Percentiles rank a stretch among this genome's conserved stretches.
Evolutionary conservation across 768 basidiomycete genomes (phyloP).

Genomic region (Tubosaeta sp.): DNA sequence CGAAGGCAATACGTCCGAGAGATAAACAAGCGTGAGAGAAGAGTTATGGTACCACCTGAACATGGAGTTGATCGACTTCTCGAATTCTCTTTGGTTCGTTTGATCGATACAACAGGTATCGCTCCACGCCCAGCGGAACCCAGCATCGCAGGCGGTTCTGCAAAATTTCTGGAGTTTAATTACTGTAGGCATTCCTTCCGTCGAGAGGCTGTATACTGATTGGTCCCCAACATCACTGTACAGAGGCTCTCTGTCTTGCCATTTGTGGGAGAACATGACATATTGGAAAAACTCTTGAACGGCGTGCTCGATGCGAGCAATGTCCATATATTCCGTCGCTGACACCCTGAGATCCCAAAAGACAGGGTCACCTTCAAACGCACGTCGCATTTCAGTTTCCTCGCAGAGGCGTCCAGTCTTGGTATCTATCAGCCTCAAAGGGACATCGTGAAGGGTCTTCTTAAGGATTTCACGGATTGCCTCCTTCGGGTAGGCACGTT

Average conservation of each 20-base stretch:
- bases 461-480: background rate
- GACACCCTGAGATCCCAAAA: constrained; percentile 2
- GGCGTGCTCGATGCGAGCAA: background rate
- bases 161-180: constrained; percentile 6
- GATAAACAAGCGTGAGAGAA: constrained; percentile 6
- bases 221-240: background rate
- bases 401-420: constrained; percentile 6
- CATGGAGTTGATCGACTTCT: constrained; percentile 7
- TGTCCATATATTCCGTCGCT: background rate
- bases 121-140: constrained; percentile 7
- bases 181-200: background rate
- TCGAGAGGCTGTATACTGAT: background rate
- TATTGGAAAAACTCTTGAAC: constrained; percentile 8
- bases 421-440: constrained; percentile 2
- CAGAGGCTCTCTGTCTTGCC: constrained; percentile 8
- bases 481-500: background rate
- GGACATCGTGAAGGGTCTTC: background rate
- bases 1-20: constrained; percentile 4
- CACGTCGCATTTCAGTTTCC: background rate
- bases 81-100: constrained; percentile 1
- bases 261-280: constrained; percentile 15
- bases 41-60: constrained; percentile 9
- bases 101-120: background rate
- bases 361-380: background rate
- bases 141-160: background rate